Evolutionary conservation across 2,329 filamentous ascomycete genomes (phyloP), one percentile per base, ranked within the genome.

Genomic region (Colletotrichum tropicale): DNA sequence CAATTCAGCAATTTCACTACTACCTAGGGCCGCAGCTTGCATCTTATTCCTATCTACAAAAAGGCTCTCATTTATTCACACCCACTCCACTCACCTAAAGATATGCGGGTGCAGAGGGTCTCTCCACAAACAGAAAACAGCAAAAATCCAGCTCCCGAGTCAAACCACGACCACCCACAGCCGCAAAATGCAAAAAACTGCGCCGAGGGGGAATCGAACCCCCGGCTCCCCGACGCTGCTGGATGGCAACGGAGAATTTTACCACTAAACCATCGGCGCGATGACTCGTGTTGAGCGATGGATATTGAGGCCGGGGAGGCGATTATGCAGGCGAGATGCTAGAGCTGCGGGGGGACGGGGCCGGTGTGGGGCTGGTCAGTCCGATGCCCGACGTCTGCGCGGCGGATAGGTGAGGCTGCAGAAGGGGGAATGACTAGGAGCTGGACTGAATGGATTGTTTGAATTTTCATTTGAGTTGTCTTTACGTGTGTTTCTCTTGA

Each of bases 251-350:
- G 71, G 71, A 74, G 71, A 74, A 74, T 74, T 74, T 74, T 74
- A 74, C 71, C 72, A 71, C 72, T 75, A 75, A 75, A 75, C 72
- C 72, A 75, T 75, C 68, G 72, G 69, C 72, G 72, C 72, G 18
- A 36, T 58, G 15, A 38, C 60, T 62, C 68, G 28, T 74, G 36
- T 21, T 38, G 6, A 55, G 28, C 21, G 67, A 61, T 71, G 52
- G 3, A 1, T 0, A 1, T 0, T 0, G 0, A 0, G 0, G 13
- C 8, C 2, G 10, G 15, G 1, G 26, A 13, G 48, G 13, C 5
- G 4, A 9, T 10, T 16, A 66, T 36, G 28, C 0, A 3, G 21
- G 24, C 13, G 32, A 24, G 38, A 60, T 60, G n/a, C 43, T 60
- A 13, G 66, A 52, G 66, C 52, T 60, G 32, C 26, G 8, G 28